A percentile compares a stretch with the other conserved stretches of the same genome.
Conservation (phyloP, 805 yeast species). For the Metahyphopichia silvanorum region DNA sequence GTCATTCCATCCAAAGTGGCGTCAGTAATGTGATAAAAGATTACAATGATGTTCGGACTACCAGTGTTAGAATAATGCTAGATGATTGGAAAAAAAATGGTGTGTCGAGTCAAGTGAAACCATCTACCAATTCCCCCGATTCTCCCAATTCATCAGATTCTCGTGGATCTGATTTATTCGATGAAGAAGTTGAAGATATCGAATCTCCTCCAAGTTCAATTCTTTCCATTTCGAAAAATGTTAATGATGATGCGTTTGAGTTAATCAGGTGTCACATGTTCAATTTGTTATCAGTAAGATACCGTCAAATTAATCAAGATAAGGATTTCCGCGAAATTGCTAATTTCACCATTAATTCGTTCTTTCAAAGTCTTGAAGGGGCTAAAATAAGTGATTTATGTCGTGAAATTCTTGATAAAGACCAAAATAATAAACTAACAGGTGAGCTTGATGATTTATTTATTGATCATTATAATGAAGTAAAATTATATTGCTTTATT, state of each 20-base stretch:
- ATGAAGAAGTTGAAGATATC: no score
- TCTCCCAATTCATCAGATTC: no score
- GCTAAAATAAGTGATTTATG: constrained; percentile 6
- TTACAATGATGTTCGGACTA: background rate
- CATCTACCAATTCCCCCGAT: no score
- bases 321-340: constrained; percentile 8
- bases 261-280: background rate
- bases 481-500: constrained; percentile 12
- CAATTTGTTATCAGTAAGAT: background rate
- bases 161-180: no score
- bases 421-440: constrained; percentile 6
- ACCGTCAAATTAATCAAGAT: constrained; percentile 1
- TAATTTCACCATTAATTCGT: constrained; percentile 14
- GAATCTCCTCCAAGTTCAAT: background rate
- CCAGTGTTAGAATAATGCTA: no score
- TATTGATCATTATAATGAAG: constrained; percentile 13
- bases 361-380: constrained; percentile 13
- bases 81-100: no score
- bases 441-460: constrained; percentile 11
- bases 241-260: background rate
- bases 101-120: no score
- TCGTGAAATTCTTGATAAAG: constrained; percentile 7
- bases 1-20: background rate
- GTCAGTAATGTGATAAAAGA: background rate
- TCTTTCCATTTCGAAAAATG: no score